phyloP scores from a whole-genome alignment of 495 filamentous ascomycete species.

The Friedmanniomyces endolithicus region DNA sequence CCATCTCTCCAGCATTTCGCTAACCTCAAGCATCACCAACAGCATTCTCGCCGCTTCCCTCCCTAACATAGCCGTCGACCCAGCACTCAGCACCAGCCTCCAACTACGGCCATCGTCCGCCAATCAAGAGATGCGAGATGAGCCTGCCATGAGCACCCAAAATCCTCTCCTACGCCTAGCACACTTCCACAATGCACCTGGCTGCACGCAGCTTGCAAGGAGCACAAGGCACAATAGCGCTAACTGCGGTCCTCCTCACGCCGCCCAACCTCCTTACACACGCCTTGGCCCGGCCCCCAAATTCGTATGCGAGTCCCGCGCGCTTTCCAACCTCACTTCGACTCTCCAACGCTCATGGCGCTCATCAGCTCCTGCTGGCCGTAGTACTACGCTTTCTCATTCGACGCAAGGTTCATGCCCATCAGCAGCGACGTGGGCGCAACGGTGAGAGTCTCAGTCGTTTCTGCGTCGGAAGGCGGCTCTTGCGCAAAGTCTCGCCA shows the following conservation, averaged over 20 bases:
- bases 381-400: constrained; percentile 24
- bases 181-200: too few species aligned
- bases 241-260: constrained; percentile 18
- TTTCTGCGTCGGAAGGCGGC: constrained; percentile 21
- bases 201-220: neutral
- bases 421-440: constrained; percentile 19
- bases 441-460: constrained; percentile 22
- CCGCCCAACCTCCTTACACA: constrained; percentile 19
- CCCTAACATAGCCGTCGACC: neutral
- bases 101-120: constrained; percentile 1
- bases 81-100: neutral
- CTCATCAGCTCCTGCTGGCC: constrained; percentile 20
- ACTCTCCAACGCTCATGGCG: constrained; percentile 23
- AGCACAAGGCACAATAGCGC: constrained; percentile 13
- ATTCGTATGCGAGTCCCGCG: constrained; percentile 16
- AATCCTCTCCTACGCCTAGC: too few species aligned
- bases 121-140: too few species aligned
- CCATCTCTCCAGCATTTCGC: neutral
- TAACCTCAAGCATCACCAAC: neutral
- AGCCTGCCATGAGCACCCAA: too few species aligned
- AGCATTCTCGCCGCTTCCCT: constrained; percentile 1
- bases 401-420: constrained; percentile 20
- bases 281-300: constrained; percentile 4
- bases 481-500: constrained; percentile 23
- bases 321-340: constrained; percentile 7